A percentile compares a stretch with the other conserved stretches of the same genome.
These are phyloP conservation scores for Stephanocyclus meneghinianus DNA, from an alignment of 352 stramenopile genomes.

Conservation along the genomic window DNA sequence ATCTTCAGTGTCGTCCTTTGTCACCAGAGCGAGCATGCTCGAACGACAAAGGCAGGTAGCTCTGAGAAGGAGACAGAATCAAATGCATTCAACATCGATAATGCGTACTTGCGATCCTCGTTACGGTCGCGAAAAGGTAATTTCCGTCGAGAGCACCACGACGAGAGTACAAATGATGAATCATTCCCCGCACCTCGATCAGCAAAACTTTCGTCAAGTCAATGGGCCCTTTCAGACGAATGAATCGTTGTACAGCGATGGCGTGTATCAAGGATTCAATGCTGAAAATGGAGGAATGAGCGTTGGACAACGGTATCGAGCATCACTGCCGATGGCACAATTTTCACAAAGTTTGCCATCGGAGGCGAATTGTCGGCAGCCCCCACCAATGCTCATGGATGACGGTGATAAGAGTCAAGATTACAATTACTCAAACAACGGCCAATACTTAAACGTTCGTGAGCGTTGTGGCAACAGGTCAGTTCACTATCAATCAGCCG, in stretches of 20 bases:
- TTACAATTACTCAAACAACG: slow-evolving; percentile 4
- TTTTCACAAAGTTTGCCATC: not conserved
- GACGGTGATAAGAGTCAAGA: not conserved
- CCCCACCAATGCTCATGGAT: slow-evolving; percentile 5
- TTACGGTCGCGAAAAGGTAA: not conserved
- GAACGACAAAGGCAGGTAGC: slow-evolving; percentile 36
- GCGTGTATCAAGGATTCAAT: slow-evolving; percentile 2
- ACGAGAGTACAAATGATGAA: slow-evolving; percentile 16
- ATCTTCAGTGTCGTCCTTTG: slow-evolving; percentile 2
- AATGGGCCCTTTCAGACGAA: not conserved
- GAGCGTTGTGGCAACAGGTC: slow-evolving; percentile 10
- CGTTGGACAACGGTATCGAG: not conserved
- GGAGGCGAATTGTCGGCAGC: not conserved
- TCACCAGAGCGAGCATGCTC: slow-evolving; percentile 32
- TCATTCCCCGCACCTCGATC: not conserved
- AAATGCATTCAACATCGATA: slow-evolving; percentile 19
- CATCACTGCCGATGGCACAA: not conserved
- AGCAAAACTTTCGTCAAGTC: not conserved
- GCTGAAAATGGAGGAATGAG: not conserved
- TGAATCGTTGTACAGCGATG: not conserved
- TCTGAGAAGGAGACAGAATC: slow-evolving; percentile 36
- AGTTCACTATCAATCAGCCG: not conserved
- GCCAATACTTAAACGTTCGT: slow-evolving; percentile 19
- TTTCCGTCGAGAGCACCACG: not conserved
- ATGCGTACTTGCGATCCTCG: not conserved